Percentiles rank a stretch among this genome's conserved stretches.
These are phyloP conservation scores for Fraxinus baroniana DNA, from an alignment of 305 asterid genomes.

Conservation along the genomic window DNA sequence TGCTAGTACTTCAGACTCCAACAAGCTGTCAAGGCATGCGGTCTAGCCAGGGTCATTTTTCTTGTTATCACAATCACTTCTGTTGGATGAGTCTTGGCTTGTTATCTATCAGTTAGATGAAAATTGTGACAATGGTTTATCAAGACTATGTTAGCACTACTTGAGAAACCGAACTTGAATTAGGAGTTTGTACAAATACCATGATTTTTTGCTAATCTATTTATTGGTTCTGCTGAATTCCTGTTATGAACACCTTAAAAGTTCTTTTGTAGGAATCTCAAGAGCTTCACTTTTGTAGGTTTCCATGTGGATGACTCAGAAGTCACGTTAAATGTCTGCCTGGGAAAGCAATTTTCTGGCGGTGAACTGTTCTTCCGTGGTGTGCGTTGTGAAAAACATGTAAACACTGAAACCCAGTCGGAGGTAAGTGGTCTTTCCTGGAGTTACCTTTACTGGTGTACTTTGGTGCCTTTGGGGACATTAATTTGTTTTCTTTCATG, in stretches of 20 bases:
- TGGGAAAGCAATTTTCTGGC: slow-evolving; percentile 90
- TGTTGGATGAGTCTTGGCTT: not conserved
- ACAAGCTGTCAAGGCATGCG: not conserved
- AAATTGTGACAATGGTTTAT: not conserved
- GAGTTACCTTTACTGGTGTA: slow-evolving; percentile 5
- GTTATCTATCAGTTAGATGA: not conserved
- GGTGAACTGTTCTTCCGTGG: slow-evolving; percentile 97
- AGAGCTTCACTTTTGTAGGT: slow-evolving; percentile 52
- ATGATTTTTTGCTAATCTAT: not conserved
- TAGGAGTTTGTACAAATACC: not conserved
- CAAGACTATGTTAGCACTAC: not conserved
- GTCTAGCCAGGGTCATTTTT: not conserved
- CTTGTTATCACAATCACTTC: not conserved
- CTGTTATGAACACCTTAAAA: not conserved
- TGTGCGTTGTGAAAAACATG: slow-evolving; percentile 93
- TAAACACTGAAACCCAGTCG: slow-evolving; percentile 75
- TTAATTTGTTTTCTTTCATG: slow-evolving; percentile 10
- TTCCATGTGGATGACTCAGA: slow-evolving; percentile 99
- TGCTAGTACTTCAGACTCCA: not conserved
- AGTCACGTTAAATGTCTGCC: slow-evolving; percentile 93
- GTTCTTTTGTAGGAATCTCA: slow-evolving; percentile 20
- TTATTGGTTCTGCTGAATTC: slow-evolving; percentile 7
- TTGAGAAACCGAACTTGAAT: not conserved
- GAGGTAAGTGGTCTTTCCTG: slow-evolving; percentile 55
- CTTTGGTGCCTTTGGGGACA: not conserved